Base-by-base conservation (phyloP, 352 stramenopile genomes). In the Lagenidium giganteum region DNA sequence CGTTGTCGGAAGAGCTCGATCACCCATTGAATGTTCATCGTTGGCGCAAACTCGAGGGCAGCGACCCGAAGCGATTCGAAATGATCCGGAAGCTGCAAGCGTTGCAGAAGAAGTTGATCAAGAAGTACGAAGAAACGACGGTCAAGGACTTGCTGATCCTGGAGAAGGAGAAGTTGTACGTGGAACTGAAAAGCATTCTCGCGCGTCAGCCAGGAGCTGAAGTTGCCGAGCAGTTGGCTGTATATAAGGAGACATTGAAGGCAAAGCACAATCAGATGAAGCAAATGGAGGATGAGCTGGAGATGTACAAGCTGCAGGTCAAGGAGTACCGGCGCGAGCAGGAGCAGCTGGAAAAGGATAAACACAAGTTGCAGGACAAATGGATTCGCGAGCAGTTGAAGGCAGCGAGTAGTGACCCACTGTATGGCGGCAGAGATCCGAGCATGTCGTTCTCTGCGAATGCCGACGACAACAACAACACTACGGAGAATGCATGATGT, bases 221-320 rank as follows among this genome's bases (percentile, higher is more conserved):
- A 46, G 83, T 96, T 18, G 68, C 70, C 18, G 83, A 96, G 47
- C 89, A 97, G 53, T 56, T 96, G 5, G 57, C 64, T 8, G 57
- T 90, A 6, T 96, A 96, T 66, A 73, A 90, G 47, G 64, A 89
- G 32, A 96, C 82, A 1, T 61, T 97, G 27, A 96, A 96, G 47
- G 65, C 82, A 20, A 96, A 96, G 45, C 54, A 76, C 25, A 63
- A 56, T 18, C 77, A 89, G 51, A 83, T 88, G 65, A 74, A 71
- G 42, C 50, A 77, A 22, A 96, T 97, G 81, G 82, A 95, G 28
- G 63, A 82, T n/a, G 88, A 97, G 51, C 76, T 96, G 22, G 65
- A 76, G 16, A 92, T 97, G 79, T 97, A 96, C 67, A 96, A 96
- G 57, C 78, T 93, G 60, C 83, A 96, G 48, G 83, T 96, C 18